Evolutionary conservation across 805 yeast genomes (phyloP).

Genomic region (Pichia cabralensis): DNA sequence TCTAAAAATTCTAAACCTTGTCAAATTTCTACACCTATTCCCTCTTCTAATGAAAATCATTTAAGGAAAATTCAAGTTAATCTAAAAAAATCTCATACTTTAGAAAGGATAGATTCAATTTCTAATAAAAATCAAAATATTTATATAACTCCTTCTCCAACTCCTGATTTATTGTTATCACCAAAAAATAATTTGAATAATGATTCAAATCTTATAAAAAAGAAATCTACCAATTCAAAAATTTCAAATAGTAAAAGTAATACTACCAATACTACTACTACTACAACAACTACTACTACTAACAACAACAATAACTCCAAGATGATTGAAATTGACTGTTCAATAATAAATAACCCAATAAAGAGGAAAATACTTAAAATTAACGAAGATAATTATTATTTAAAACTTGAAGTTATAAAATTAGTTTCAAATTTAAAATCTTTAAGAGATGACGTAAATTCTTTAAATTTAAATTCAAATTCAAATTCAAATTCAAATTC

Average conservation of each 20-base stretch:
- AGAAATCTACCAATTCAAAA: too few relatives aligned
- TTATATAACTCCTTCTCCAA: conserved; percentile 7
- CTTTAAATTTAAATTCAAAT: too few relatives aligned
- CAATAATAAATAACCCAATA: conserved; percentile 23
- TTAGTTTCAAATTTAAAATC: conserved; percentile 34
- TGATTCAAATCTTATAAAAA: too few relatives aligned
- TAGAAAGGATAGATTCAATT: too few relatives aligned
- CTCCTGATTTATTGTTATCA: conserved; percentile 6
- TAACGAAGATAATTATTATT: conserved; percentile 34
- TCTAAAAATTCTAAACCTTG: conserved; percentile 32
- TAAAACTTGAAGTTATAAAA: conserved; percentile 35
- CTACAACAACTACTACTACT: neutral
- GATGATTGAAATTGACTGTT: conserved; percentile 14
- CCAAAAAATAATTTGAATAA: neutral
- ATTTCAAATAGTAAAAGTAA: too few relatives aligned
- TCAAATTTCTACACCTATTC: too few relatives aligned
- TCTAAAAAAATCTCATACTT: too few relatives aligned
- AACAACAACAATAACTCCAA: neutral
- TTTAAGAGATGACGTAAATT: conserved; percentile 20
- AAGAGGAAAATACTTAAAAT: conserved; percentile 32
- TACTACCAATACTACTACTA: neutral
- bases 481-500: conserved; percentile 7
- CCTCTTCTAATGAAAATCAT: too few relatives aligned
- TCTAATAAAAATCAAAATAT: too few relatives aligned
- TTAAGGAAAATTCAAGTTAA: too few relatives aligned